These are phyloP conservation scores for Botrytis cinerea DNA, from an alignment of 2,329 filamentous ascomycete genomes.

Conservation along the genomic window DNA sequence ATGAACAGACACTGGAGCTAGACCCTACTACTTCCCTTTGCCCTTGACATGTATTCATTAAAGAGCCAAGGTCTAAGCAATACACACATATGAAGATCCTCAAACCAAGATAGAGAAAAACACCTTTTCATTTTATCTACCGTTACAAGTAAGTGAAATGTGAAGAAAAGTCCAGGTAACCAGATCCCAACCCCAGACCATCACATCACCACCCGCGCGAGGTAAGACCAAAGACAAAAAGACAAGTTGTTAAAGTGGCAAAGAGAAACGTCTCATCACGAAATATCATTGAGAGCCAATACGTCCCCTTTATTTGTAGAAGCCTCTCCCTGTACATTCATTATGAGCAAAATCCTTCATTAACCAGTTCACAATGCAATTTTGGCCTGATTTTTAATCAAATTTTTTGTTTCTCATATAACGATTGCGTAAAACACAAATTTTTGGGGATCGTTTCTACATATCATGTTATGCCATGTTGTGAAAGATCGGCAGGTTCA, in stretches of 20 bases:
- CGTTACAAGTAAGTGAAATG: slow-evolving; percentile 31
- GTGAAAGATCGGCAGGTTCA: slow-evolving; percentile 30
- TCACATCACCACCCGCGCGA: slow-evolving; percentile 8
- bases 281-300: slow-evolving; percentile 6
- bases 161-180: slow-evolving; percentile 1
- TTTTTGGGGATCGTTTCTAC: slow-evolving; percentile 25
- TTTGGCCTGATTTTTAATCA: slow-evolving; percentile 13
- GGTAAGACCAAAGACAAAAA: slow-evolving; percentile 12
- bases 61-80: not conserved
- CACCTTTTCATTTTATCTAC: slow-evolving; percentile 27
- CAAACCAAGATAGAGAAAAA: not conserved
- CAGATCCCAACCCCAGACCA: not conserved
- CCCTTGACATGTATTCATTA: not conserved
- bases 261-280: not conserved
- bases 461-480: slow-evolving; percentile 26
- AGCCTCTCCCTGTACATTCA: slow-evolving; percentile 3
- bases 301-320: not conserved
- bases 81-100: not conserved
- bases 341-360: slow-evolving; percentile 6
- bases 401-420: slow-evolving; percentile 23
- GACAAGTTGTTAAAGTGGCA: not conserved
- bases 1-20: not conserved
- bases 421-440: slow-evolving; percentile 23
- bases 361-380: slow-evolving; percentile 19
- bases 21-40: not conserved